Evolutionary conservation across 805 yeast species (phyloP).

Genomic region (Saccharomycopsis sp.): DNA sequence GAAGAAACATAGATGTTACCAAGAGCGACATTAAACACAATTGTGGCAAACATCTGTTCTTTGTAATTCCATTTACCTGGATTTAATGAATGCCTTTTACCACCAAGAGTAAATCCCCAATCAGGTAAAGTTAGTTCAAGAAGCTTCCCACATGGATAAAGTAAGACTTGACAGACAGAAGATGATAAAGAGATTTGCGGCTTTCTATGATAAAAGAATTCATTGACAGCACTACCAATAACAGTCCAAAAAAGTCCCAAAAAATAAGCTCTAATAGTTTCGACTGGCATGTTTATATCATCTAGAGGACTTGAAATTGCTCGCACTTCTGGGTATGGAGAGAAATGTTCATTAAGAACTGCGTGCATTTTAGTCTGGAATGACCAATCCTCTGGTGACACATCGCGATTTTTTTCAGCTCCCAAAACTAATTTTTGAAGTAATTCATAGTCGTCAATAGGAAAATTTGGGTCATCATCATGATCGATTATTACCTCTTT

Average conservation of each 20-base stretch:
- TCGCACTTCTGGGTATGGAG: slow-evolving; percentile 64
- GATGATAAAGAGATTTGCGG: slow-evolving; percentile 41
- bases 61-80: slow-evolving; percentile 61
- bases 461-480: slow-evolving; percentile 41
- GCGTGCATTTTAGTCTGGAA: slow-evolving; percentile 29
- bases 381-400: slow-evolving; percentile 24
- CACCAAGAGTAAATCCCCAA: slow-evolving; percentile 33
- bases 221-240: slow-evolving; percentile 48
- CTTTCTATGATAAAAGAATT: slow-evolving; percentile 49
- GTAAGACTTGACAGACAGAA: slow-evolving; percentile 39
- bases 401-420: slow-evolving; percentile 22
- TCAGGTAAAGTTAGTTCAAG: slow-evolving; percentile 40
- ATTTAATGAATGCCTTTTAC: slow-evolving; percentile 39
- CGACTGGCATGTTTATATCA: slow-evolving; percentile 41
- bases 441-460: slow-evolving; percentile 31
- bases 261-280: slow-evolving; percentile 38
- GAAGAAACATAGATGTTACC: slow-evolving; percentile 31
- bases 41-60: slow-evolving; percentile 60
- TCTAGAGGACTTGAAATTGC: slow-evolving; percentile 50
- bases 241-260: slow-evolving; percentile 40
- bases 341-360: slow-evolving; percentile 35
- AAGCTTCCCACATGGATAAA: slow-evolving; percentile 39
- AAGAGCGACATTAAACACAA: slow-evolving; percentile 33
- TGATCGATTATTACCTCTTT: slow-evolving; percentile 35
- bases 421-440: slow-evolving; percentile 27